A percentile compares a stretch with the other conserved stretches of the same genome.
Conservation (phyloP, 2,329 filamentous ascomycete genomes). For the Stagonosporopsis cucurbitacearum region DNA sequence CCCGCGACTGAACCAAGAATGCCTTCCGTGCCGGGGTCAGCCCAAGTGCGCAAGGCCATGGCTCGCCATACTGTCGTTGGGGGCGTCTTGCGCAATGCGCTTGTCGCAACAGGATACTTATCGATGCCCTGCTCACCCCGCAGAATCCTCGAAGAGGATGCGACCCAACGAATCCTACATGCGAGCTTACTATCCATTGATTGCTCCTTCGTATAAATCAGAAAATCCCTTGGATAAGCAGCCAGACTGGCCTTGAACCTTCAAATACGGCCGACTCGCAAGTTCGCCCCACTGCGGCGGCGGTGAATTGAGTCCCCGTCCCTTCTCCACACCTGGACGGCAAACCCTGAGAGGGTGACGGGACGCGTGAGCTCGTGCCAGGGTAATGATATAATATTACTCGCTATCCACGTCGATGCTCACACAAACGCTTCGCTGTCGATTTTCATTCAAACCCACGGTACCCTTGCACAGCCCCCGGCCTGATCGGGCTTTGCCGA, state of each 20-base stretch:
- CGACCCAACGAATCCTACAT: slow-evolving; percentile 35
- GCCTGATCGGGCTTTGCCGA: slow-evolving; percentile 37
- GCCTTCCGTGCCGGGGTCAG: slow-evolving; percentile 34
- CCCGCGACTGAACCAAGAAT: slow-evolving; percentile 40
- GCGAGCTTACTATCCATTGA: slow-evolving; percentile 20
- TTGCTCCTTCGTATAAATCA: slow-evolving; percentile 25
- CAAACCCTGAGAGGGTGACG: slow-evolving; percentile 33
- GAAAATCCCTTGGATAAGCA: slow-evolving; percentile 27
- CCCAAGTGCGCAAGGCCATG: slow-evolving; percentile 35
- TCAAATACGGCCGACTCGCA: slow-evolving; percentile 35
- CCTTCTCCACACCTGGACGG: slow-evolving; percentile 37
- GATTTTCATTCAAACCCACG: slow-evolving; percentile 28
- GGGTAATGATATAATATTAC: slow-evolving; percentile 37
- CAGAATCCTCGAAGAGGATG: slow-evolving; percentile 32
- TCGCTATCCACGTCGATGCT: slow-evolving; percentile 29
- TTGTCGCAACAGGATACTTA: slow-evolving; percentile 43
- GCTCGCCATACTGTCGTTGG: slow-evolving; percentile 30
- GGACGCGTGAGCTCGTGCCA: slow-evolving; percentile 35
- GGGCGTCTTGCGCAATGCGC: slow-evolving; percentile 32
- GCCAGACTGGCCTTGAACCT: slow-evolving; percentile 28
- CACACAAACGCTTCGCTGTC: slow-evolving; percentile 35
- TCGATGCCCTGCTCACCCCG: slow-evolving; percentile 35
- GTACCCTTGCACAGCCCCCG: slow-evolving; percentile 43
- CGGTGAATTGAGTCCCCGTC: slow-evolving; percentile 26
- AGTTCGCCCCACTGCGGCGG: slow-evolving; percentile 43